Evolutionary conservation across 2,329 filamentous ascomycete genomes (phyloP).

Genomic region (Colletotrichum sp.): DNA sequence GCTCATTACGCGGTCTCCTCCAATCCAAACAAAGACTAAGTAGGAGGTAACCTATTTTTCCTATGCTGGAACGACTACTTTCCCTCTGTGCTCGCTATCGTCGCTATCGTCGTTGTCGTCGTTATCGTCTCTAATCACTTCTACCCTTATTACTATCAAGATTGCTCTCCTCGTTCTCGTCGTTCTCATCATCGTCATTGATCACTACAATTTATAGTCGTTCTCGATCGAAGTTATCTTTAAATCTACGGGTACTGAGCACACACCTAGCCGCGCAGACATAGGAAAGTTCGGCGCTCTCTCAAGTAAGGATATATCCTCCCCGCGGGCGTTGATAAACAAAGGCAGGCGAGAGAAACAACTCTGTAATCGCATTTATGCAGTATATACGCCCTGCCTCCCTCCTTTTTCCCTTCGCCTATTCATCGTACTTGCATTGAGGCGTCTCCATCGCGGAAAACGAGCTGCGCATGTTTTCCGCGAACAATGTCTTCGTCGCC

Average conservation of each 20-base stretch:
- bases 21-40: not conserved
- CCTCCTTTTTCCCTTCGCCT: not conserved
- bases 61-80: not conserved
- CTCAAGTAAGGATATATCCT: not conserved
- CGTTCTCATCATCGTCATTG: not conserved
- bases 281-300: not conserved
- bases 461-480: conserved; percentile 54
- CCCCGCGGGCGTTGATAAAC: not conserved
- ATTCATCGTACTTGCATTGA: conserved; percentile 33
- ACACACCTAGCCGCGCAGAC: not conserved
- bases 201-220: not conserved
- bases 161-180: not conserved
- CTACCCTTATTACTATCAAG: not conserved
- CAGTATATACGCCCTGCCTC: not conserved
- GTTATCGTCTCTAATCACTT: not conserved
- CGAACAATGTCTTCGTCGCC: conserved; percentile 40
- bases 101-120: not conserved
- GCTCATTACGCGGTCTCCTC: not conserved
- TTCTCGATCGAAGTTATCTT: not conserved
- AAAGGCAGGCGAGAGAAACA: not conserved
- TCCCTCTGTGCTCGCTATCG: not conserved
- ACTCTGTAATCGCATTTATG: not conserved
- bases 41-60: not conserved
- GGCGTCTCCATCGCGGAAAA: conserved; percentile 48
- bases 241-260: not conserved